Evolutionary conservation across 177 flowering plant species (phyloP).

Genomic region (Vitis hybrid): DNA sequence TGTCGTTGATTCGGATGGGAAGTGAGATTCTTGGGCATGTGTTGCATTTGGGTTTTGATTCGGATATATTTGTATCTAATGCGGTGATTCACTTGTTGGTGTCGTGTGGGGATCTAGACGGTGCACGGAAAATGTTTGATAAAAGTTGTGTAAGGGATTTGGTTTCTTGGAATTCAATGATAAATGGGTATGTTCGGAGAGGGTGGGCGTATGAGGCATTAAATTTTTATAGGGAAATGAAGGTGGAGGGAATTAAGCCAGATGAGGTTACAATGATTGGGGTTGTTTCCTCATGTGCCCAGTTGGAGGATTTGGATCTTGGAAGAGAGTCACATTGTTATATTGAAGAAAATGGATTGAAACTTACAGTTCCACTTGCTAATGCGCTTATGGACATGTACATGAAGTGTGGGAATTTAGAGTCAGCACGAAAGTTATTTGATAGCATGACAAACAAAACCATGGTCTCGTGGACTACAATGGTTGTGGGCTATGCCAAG

Average conservation of each 20-base stretch:
- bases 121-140: conserved; percentile 58
- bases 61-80: conserved; percentile 57
- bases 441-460: conserved; percentile 54
- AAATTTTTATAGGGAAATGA: conserved; percentile 45
- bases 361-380: conserved; percentile 42
- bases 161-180: conserved; percentile 82
- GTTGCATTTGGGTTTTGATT: conserved; percentile 52
- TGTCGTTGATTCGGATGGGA: conserved; percentile 30
- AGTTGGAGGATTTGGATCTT: conserved; percentile 43
- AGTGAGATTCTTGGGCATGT: conserved; percentile 52
- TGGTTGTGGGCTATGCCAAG: conserved; percentile 63
- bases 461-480: conserved; percentile 66
- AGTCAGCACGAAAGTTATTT: conserved; percentile 48
- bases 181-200: conserved; percentile 64
- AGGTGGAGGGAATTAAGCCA: conserved; percentile 39
- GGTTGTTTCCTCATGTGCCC: conserved; percentile 51
- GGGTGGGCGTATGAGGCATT: conserved; percentile 48
- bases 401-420: conserved; percentile 60
- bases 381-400: conserved; percentile 83
- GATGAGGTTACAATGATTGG: conserved; percentile 83
- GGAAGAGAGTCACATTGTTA: conserved; percentile 49
- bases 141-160: conserved; percentile 60
- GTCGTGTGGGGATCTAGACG: conserved; percentile 41
- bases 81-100: conserved; percentile 54
- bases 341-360: conserved; percentile 37